These are phyloP conservation scores for Sporothrix brunneoviolacea DNA, from an alignment of 2,329 filamentous ascomycete genomes.

Conservation along the genomic window DNA sequence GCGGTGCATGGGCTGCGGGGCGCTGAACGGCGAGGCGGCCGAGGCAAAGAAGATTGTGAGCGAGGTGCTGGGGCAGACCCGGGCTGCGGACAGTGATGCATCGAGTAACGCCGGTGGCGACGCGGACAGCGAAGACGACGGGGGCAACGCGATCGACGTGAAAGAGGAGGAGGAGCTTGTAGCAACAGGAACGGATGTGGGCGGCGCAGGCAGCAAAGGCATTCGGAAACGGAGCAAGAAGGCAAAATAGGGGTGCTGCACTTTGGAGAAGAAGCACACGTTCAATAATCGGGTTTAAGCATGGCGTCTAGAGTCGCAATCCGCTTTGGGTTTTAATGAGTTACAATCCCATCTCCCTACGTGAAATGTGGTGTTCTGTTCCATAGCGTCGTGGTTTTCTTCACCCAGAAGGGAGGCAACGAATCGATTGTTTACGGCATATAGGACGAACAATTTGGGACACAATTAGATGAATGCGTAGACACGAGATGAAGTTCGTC, in stretches of 20 bases:
- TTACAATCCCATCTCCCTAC: too few relatives aligned
- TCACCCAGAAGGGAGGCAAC: too few relatives aligned
- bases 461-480: too few relatives aligned
- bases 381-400: too few relatives aligned
- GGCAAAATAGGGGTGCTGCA: not conserved
- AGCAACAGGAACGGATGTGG: not conserved
- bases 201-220: not conserved
- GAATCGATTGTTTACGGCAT: too few relatives aligned
- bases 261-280: not conserved
- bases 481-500: too few relatives aligned
- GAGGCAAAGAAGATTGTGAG: slow-evolving; percentile 67
- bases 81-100: not conserved
- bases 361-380: too few relatives aligned
- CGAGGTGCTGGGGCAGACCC: slow-evolving; percentile 45
- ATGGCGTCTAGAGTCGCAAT: slow-evolving; percentile 4
- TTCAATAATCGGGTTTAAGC: not conserved
- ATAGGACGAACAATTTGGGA: too few relatives aligned
- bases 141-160: not conserved
- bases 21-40: slow-evolving; percentile 74
- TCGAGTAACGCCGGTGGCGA: not conserved
- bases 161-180: not conserved
- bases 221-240: slow-evolving; percentile 9
- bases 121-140: not conserved
- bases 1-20: slow-evolving; percentile 81
- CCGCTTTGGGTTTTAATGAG: too few relatives aligned